phyloP scores from a whole-genome alignment of 768 basidiomycete genomes.

The Tricholomella constricta region DNA sequence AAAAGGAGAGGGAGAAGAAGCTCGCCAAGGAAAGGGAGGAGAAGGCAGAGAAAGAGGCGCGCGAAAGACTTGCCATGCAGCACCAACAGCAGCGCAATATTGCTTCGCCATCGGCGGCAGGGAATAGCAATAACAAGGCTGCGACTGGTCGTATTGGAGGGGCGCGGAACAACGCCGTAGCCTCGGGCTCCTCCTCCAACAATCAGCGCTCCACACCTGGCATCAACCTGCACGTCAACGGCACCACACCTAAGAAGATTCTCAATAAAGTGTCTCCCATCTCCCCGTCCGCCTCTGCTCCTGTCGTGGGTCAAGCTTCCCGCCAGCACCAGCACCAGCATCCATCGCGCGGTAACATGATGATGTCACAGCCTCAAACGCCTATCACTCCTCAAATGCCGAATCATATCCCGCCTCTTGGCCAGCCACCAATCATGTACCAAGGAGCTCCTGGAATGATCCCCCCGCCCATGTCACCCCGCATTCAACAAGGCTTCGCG shows the following conservation, averaged over 20 bases:
- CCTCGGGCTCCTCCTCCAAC: constrained; percentile 46
- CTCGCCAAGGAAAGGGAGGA: constrained; percentile 34
- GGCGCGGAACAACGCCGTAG: constrained; percentile 44
- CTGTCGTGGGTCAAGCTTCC: constrained; percentile 32
- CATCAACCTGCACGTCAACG: constrained; percentile 46
- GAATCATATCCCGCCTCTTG: constrained; percentile 43
- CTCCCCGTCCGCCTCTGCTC: constrained; percentile 25
- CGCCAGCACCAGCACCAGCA: constrained; percentile 37
- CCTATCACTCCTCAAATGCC: constrained; percentile 51
- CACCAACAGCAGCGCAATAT: constrained; percentile 56
- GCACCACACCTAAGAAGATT: constrained; percentile 60
- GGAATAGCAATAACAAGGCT: constrained; percentile 25
- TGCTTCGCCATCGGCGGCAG: constrained; percentile 28
- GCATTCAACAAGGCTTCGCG: constrained; percentile 50
- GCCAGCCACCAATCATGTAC: constrained; percentile 49
- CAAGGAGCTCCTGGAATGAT: constrained; percentile 41
- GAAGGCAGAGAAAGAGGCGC: constrained; percentile 29
- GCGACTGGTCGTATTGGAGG: constrained; percentile 51
- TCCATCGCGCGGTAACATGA: constrained; percentile 37
- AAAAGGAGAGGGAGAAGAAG: constrained; percentile 31
- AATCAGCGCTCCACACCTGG: constrained; percentile 21
- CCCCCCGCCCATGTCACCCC: constrained; percentile 56
- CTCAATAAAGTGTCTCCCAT: constrained; percentile 47
- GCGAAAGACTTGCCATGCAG: constrained; percentile 33
- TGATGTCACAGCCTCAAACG: constrained; percentile 47